Percentiles rank a stretch among this genome's conserved stretches.
Evolutionary conservation across 805 yeast genomes (phyloP).

Genomic region (Ogataea chonburiensis): DNA sequence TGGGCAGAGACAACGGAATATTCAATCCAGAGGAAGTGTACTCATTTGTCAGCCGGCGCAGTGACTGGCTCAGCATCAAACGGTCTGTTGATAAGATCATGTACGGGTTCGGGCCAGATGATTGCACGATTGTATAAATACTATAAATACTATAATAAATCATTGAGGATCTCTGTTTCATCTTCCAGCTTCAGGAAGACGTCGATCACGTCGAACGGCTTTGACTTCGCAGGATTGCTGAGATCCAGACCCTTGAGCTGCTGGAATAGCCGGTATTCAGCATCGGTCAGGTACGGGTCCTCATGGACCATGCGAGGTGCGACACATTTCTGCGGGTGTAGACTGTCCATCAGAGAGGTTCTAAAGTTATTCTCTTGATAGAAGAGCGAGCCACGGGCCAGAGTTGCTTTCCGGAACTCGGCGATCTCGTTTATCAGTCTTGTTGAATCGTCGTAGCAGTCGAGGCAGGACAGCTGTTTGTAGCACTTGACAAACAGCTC

Average conservation of each 20-base stretch:
- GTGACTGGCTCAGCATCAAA: slow-evolving; percentile 80
- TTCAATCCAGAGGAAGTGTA: slow-evolving; percentile 92
- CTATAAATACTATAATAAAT: slow-evolving; percentile 9
- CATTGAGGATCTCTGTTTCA: slow-evolving; percentile 24
- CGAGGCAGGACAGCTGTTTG: slow-evolving; percentile 4
- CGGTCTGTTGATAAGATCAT: slow-evolving; percentile 88
- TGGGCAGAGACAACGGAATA: slow-evolving; percentile 83
- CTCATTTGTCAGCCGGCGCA: slow-evolving; percentile 82
- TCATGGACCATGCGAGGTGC: neutral
- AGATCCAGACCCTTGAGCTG: slow-evolving; percentile 6
- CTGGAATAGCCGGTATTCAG: slow-evolving; percentile 9
- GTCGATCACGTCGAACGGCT: slow-evolving; percentile 21
- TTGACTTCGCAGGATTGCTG: slow-evolving; percentile 3
- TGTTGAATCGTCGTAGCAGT: slow-evolving; percentile 7
- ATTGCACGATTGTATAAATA: slow-evolving; percentile 60
- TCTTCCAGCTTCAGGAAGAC: slow-evolving; percentile 21
- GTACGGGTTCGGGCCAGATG: slow-evolving; percentile 84
- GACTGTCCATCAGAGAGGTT: slow-evolving; percentile 11
- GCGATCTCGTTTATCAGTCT: slow-evolving; percentile 9
- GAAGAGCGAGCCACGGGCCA: slow-evolving; percentile 10
- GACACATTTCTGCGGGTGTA: slow-evolving; percentile 6
- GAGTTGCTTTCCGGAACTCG: slow-evolving; percentile 7
- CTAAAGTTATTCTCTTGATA: slow-evolving; percentile 10
- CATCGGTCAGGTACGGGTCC: slow-evolving; percentile 10
- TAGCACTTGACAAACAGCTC: slow-evolving; percentile 12